Conservation (phyloP, 1,139 yeast species). For the Hansenula lynferdii region DNA sequence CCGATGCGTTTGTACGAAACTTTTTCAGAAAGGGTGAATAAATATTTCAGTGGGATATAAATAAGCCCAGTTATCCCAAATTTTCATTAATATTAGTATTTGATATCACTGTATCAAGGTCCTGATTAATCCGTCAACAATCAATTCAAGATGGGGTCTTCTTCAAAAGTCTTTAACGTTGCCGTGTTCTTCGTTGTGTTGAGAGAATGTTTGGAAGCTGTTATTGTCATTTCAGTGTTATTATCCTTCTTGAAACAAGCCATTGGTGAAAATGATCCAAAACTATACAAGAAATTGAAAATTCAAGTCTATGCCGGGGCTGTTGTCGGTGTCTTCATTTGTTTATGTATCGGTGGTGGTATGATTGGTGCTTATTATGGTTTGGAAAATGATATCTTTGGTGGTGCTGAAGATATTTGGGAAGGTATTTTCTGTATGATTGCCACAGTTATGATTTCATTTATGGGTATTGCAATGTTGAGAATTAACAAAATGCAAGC, state of each 20-base stretch:
- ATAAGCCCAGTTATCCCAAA: too few relatives aligned
- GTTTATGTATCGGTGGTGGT: conserved; percentile 69
- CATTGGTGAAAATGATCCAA: conserved; percentile 24
- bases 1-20: too few relatives aligned
- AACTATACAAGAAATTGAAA: conserved; percentile 36
- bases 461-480: conserved; percentile 86
- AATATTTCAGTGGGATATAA: too few relatives aligned
- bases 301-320: conserved; percentile 88
- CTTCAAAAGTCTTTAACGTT: conserved; percentile 33
- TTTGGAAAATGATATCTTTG: conserved; percentile 77
- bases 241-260: conserved; percentile 73
- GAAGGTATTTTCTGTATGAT: conserved; percentile 83
- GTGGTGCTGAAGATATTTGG: conserved; percentile 83
- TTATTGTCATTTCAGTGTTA: conserved; percentile 78
- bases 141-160: conserved; percentile 7
- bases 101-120: too few relatives aligned
- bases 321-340: conserved; percentile 61
- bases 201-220: conserved; percentile 85
- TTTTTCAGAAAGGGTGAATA: too few relatives aligned
- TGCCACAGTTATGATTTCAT: conserved; percentile 75
- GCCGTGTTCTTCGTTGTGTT: conserved; percentile 79
- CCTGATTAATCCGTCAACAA: too few relatives aligned
- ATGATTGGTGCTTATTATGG: conserved; percentile 74
- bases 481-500: conserved; percentile 82
- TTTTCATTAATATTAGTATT: too few relatives aligned